Conservation (phyloP, 2,329 filamentous ascomycete species). For the Stagonosporopsis tanaceti region DNA sequence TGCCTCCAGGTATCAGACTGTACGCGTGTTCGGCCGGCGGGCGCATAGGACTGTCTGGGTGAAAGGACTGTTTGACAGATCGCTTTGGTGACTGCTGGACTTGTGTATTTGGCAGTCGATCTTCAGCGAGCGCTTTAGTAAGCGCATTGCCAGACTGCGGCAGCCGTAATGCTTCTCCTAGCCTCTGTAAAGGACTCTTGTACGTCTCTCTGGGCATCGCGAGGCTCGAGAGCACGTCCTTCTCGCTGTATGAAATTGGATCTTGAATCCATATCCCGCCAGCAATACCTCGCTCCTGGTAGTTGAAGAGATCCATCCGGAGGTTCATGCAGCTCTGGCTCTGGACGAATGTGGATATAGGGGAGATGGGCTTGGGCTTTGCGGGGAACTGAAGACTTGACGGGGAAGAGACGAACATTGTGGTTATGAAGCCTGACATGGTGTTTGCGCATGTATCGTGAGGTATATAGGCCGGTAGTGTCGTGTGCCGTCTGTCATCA, state of each 20-base stretch:
- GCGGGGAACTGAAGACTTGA: conserved; percentile 41
- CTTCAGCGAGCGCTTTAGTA: conserved; percentile 12
- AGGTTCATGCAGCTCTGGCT: conserved; percentile 52
- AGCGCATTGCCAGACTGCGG: conserved; percentile 25
- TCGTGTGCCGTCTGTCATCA: conserved; percentile 28
- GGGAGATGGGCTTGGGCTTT: conserved; percentile 51
- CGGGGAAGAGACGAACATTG: conserved; percentile 70
- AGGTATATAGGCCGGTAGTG: conserved; percentile 30
- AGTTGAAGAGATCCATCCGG: conserved; percentile 26
- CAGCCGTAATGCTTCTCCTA: conserved; percentile 38
- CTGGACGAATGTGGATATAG: conserved; percentile 55
- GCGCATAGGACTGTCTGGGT: conserved; percentile 28
- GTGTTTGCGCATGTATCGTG: conserved; percentile 22
- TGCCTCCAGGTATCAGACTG: conserved; percentile 30
- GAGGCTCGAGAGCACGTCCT: conserved; percentile 25
- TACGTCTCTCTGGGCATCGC: conserved; percentile 37
- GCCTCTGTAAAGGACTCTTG: conserved; percentile 43
- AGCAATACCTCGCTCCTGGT: conserved; percentile 18
- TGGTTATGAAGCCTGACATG: conserved; percentile 83
- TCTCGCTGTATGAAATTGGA: conserved; percentile 3
- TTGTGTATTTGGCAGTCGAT: neutral
- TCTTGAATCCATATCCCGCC: conserved; percentile 23
- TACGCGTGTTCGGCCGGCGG: conserved; percentile 48
- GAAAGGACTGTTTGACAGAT: conserved; percentile 1
- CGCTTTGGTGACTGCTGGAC: neutral